Conservation (phyloP, 441 rosid genomes). For the Gossypium lobatum region DNA sequence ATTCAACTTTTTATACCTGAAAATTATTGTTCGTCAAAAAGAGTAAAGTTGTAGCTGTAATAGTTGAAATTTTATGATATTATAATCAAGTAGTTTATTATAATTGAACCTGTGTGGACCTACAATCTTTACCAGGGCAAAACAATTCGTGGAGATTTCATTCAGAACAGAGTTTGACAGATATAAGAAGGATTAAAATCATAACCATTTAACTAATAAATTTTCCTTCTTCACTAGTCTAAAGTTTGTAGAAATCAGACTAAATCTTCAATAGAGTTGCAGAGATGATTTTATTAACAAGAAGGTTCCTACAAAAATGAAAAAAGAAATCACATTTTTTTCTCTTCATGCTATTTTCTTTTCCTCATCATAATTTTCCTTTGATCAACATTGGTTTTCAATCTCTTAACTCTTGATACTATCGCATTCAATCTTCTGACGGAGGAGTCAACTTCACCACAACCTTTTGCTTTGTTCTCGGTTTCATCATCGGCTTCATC, state of each 20-base stretch:
- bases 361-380: neutral
- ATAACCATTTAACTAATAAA: too few relatives aligned
- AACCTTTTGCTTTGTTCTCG: neutral
- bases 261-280: neutral
- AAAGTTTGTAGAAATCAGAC: neutral
- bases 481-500: conserved; percentile 17
- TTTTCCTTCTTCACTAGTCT: neutral
- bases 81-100: too few relatives aligned
- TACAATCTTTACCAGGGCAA: too few relatives aligned
- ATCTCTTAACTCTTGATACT: conserved; percentile 6
- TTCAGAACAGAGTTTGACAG: too few relatives aligned
- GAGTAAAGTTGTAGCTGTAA: too few relatives aligned
- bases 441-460: neutral
- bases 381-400: neutral
- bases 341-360: neutral
- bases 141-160: too few relatives aligned
- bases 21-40: too few relatives aligned
- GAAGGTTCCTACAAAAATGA: neutral
- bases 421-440: neutral
- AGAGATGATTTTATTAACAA: neutral
- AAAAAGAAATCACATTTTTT: neutral
- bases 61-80: too few relatives aligned
- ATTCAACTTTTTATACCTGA: too few relatives aligned
- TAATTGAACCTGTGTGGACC: too few relatives aligned
- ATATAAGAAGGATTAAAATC: too few relatives aligned